These are phyloP conservation scores for Verticillium klebahnii DNA, from an alignment of 2,329 filamentous ascomycete species.

Conservation along the genomic window DNA sequence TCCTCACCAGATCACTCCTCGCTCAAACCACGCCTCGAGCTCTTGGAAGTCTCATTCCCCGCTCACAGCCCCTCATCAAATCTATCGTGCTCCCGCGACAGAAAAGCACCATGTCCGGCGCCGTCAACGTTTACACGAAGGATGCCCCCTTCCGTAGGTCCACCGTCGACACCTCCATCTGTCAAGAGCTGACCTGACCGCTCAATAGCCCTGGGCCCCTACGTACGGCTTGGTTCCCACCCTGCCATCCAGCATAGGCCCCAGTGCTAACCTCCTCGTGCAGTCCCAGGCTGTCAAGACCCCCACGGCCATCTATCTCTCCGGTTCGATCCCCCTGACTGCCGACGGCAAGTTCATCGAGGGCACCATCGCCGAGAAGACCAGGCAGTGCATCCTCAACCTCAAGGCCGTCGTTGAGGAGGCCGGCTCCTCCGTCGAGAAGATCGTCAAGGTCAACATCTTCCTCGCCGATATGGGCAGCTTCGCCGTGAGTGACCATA, in stretches of 20 bases:
- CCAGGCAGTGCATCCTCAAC: slow-evolving; percentile 64
- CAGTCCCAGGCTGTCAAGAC: slow-evolving; percentile 66
- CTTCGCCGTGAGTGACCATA: slow-evolving; percentile 55
- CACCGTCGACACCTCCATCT: not conserved
- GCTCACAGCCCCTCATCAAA: slow-evolving; percentile 1
- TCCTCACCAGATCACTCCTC: slow-evolving; percentile 10
- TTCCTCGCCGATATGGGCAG: slow-evolving; percentile 90
- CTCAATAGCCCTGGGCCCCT: slow-evolving; percentile 53
- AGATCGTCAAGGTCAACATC: slow-evolving; percentile 86
- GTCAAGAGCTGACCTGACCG: slow-evolving; percentile 8
- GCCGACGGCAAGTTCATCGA: slow-evolving; percentile 50
- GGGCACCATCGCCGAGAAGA: slow-evolving; percentile 61
- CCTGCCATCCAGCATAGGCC: not conserved
- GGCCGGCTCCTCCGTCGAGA: slow-evolving; percentile 71
- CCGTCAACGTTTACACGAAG: slow-evolving; percentile 50
- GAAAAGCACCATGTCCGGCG: slow-evolving; percentile 16
- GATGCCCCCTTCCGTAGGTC: slow-evolving; percentile 54
- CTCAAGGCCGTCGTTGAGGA: slow-evolving; percentile 78
- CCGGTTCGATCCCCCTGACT: slow-evolving; percentile 67
- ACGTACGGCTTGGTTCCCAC: slow-evolving; percentile 40
- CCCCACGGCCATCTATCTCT: slow-evolving; percentile 61
- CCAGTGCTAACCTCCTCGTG: slow-evolving; percentile 11
- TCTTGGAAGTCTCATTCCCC: not conserved
- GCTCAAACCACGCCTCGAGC: slow-evolving; percentile 3
- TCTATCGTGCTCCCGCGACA: not conserved